Evolutionary conservation across 73 alveolate species (phyloP).

Genomic region (Paramecium primaurelia): DNA sequence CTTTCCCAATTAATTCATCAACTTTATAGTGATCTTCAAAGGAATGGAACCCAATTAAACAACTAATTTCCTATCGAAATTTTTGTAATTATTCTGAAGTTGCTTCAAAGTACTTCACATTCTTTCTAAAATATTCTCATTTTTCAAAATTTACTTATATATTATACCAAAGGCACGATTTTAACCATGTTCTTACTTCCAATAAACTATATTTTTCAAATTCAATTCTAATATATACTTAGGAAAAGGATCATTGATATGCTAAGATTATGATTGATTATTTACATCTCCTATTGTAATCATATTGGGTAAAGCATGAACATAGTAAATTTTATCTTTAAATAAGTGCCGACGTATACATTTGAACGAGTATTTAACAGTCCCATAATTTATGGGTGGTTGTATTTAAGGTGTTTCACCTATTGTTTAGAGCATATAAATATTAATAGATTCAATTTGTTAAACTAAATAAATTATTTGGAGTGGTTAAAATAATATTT

Average conservation of each 20-base stretch:
- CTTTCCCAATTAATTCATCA: slow-evolving; percentile 30
- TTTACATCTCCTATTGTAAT: slow-evolving; percentile 24
- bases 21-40: slow-evolving; percentile 28
- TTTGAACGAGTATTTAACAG: neutral
- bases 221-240: slow-evolving; percentile 23
- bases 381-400: slow-evolving; percentile 24
- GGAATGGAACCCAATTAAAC: neutral
- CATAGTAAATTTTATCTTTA: slow-evolving; percentile 29
- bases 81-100: neutral
- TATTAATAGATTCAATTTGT: neutral
- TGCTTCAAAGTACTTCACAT: slow-evolving; percentile 33
- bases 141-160: neutral
- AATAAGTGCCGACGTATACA: slow-evolving; percentile 25
- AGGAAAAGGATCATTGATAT: slow-evolving; percentile 28
- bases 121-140: neutral
- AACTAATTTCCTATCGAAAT: neutral
- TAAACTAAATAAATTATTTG: neutral
- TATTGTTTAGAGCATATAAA: neutral
- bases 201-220: neutral
- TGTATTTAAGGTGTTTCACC: neutral
- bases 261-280: neutral
- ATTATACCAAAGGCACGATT: slow-evolving; percentile 26
- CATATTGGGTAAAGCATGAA: slow-evolving; percentile 22
- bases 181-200: slow-evolving; percentile 36
- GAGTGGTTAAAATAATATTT: neutral